Base-by-base conservation (phyloP, 352 stramenopile genomes). In the Elongisporangium anandrum region DNA sequence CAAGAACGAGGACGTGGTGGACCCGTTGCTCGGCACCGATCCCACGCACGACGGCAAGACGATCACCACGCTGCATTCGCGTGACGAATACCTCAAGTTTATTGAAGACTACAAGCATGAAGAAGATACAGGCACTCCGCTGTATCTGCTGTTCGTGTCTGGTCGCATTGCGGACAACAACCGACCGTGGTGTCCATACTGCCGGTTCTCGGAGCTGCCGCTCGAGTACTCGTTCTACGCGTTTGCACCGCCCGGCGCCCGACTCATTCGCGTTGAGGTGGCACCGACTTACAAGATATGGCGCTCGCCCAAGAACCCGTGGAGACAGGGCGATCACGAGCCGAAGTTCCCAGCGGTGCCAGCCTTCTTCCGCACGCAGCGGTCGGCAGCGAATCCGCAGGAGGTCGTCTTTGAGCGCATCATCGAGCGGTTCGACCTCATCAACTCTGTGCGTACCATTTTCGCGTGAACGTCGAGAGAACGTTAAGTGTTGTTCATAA, bases 171-270 rank as follows among this genome's bases (percentile, higher is more conserved):
- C 52, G 21, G 62, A 73, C 51, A 94, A 94, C 63, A 83, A 91
- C 47, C 72, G 85, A 2, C 79, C 81, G 49, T 94, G 85, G 81
- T 94, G 85, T 68, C 78, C 80, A 16, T 94, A 90, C 68, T 94
- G 85, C 53, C 81, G 85, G 17, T 92, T 77, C 64, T 87, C 78
- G 4, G 78, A 94, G 61, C 59, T 90, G 24, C 79, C 81, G 1
- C 24, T 90, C 17, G 79, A 94, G 68, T 91, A 87, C 55, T 72
- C 70, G 0, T 94, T 91, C 61, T 86, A 85, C 49, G 64, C 69
- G n/a, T 90, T 84, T 38, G 85, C 85, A 12, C 81, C 81, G 1
- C 71, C 74, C 3, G 70, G 77, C 22, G 60, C 85, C 0, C 66
- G 74, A 13, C 61, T 94, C 51, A 66, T 92, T 56, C 76, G 79